Base-by-base conservation (phyloP, 1,284 basidiomycete species). In the Rhizoctonia solani region DNA sequence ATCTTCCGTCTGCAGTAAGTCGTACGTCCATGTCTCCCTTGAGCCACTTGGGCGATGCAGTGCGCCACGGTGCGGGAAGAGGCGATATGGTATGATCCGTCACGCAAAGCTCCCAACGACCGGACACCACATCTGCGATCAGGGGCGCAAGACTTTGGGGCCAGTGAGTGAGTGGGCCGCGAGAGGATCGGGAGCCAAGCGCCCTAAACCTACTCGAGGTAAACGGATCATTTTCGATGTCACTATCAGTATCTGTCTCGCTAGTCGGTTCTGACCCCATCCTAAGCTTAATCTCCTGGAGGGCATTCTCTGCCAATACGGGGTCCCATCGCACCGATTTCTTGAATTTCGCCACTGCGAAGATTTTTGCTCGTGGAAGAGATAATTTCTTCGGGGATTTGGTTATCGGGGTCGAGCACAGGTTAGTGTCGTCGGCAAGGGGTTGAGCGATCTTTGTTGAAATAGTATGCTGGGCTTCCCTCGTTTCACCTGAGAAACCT, bases 171-270 rank as follows among this genome's bases (percentile, higher is more conserved):
- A 6, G 44, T 6, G 44, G 44, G 6, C 44, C 9, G 21, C n/a
- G 44, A 16, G 9, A 8, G 37, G 37, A 8, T 16, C 37, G 37
- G 16, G 9, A 8, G 16, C 16, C 16, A 39, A 16, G 8, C 37
- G 9, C 37, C 37, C 8, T 39, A 39, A 8, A 39, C 8, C 37
- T 16, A 39, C 21, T 21, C 13, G 8, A 19, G 13, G 44, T 46
- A 6, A 30, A 29, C 27, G 16, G 13, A 30, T 14, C 8, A 66
- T 16, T 54, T 21, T 54, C 63, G 19, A 29, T 29, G 39, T 66
- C 63, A 37, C 63, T 66, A n/a, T 66, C 63, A 4, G 63, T 54
- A 5, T 66, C 63, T 19, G 52, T 46, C n/a, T 42, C 49, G 30
- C 63, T 54, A 29, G 25, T 52, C 3, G 63, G 19, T 29, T 47